Evolutionary conservation across 2,329 filamentous ascomycete species (phyloP).

Genomic region (Ilyonectria mors-panacis): DNA sequence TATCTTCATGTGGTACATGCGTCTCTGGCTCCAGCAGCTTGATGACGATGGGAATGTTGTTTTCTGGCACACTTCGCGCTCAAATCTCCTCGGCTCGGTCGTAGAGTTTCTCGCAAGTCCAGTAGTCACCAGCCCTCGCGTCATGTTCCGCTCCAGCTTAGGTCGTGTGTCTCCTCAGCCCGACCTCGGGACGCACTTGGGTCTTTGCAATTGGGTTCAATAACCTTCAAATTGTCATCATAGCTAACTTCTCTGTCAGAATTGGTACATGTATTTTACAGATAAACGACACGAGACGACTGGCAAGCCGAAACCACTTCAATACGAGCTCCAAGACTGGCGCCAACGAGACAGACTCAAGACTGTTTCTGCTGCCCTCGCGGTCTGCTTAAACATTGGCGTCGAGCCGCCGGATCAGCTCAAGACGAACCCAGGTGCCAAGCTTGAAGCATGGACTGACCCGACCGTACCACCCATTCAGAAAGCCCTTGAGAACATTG

Average conservation of each 20-base stretch:
- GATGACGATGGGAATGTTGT: not conserved
- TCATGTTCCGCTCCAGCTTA: not conserved
- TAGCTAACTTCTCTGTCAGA: constrained; percentile 65
- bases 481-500: constrained; percentile 93
- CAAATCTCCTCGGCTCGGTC: not conserved
- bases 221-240: not conserved
- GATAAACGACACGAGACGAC: constrained; percentile 98
- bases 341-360: constrained; percentile 97
- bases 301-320: constrained; percentile 82
- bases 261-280: constrained; percentile 99
- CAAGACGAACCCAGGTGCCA: constrained; percentile 93
- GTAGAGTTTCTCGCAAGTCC: not conserved
- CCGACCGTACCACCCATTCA: constrained; percentile 84
- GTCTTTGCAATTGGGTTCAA: not conserved
- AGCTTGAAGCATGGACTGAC: constrained; percentile 97
- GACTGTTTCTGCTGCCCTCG: constrained; percentile 94
- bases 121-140: not conserved
- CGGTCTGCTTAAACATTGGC: constrained; percentile 96
- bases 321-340: constrained; percentile 87
- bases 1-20: not conserved
- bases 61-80: not conserved
- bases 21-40: not conserved
- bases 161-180: not conserved
- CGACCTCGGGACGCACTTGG: not conserved
- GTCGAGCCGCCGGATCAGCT: constrained; percentile 98